Conservation (phyloP, 208 protist genomes). For the Trypanosoma melophagium region DNA sequence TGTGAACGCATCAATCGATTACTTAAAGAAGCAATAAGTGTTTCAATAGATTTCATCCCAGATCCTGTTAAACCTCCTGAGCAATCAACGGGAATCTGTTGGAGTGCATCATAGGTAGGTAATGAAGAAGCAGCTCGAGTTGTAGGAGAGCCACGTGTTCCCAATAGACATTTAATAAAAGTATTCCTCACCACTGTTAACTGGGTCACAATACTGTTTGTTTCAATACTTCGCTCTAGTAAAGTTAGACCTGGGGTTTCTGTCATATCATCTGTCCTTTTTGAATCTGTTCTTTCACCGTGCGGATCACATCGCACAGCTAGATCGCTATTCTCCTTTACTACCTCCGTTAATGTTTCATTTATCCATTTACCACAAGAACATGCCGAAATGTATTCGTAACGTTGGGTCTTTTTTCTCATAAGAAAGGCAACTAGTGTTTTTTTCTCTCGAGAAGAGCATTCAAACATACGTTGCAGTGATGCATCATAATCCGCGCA, state of each 20-base stretch:
- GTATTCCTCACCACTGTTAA: slow-evolving; percentile 28
- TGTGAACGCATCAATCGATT: not conserved
- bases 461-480: slow-evolving; percentile 12
- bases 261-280: not conserved
- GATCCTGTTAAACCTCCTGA: not conserved
- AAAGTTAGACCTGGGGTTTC: not conserved
- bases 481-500: slow-evolving; percentile 3
- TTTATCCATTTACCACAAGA: not conserved
- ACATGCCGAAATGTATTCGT: not conserved
- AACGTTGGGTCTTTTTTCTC: slow-evolving; percentile 7
- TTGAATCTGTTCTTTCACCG: not conserved
- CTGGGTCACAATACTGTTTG: slow-evolving; percentile 19
- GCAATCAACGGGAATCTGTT: slow-evolving; percentile 10
- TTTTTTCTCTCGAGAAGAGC: slow-evolving; percentile 13
- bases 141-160: too few relatives aligned
- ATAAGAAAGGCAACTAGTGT: slow-evolving; percentile 26
- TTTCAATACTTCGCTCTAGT: slow-evolving; percentile 15
- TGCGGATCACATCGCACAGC: not conserved
- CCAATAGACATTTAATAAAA: slow-evolving; percentile 18
- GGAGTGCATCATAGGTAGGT: not conserved
- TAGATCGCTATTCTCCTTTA: not conserved
- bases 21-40: slow-evolving; percentile 17
- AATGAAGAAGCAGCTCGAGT: not conserved
- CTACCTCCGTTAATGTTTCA: too few relatives aligned
- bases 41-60: slow-evolving; percentile 1